Evolutionary conservation across 306 rosid genomes (phyloP).

Genomic region (Cucurbita ficifolia): DNA sequence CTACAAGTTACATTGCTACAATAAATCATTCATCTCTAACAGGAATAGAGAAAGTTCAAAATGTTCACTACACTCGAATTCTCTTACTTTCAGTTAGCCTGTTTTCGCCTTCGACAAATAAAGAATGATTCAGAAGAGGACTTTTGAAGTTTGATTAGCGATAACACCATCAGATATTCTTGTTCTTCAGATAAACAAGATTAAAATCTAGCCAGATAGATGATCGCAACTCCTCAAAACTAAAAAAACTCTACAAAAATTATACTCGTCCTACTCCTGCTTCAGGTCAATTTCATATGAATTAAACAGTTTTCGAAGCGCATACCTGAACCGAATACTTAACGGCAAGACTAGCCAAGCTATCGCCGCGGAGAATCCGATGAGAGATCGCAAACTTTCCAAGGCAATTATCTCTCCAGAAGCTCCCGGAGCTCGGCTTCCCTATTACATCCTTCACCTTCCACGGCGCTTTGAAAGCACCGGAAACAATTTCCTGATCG

Average conservation of each 20-base stretch:
- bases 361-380: slow-evolving; percentile 53
- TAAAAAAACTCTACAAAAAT: not conserved
- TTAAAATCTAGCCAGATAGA: not conserved
- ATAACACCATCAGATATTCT: not conserved
- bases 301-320: not conserved
- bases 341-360: slow-evolving; percentile 78
- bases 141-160: not conserved
- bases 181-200: not conserved
- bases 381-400: slow-evolving; percentile 77
- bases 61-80: not conserved
- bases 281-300: not conserved
- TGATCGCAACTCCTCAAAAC: not conserved
- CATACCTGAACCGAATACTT: slow-evolving; percentile 82
- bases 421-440: slow-evolving; percentile 59
- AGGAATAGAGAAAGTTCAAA: not conserved
- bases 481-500: slow-evolving; percentile 40
- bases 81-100: not conserved
- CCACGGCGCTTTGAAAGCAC: slow-evolving; percentile 58
- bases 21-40: not conserved
- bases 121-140: not conserved
- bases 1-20: not conserved
- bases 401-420: slow-evolving; percentile 74
- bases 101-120: not conserved
- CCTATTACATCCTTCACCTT: slow-evolving; percentile 45
- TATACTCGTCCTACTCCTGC: not conserved